Percentiles rank a stretch among this genome's conserved stretches.
Evolutionary conservation across 441 rosid genomes (phyloP).

Genomic region (Erodium trifolium): DNA sequence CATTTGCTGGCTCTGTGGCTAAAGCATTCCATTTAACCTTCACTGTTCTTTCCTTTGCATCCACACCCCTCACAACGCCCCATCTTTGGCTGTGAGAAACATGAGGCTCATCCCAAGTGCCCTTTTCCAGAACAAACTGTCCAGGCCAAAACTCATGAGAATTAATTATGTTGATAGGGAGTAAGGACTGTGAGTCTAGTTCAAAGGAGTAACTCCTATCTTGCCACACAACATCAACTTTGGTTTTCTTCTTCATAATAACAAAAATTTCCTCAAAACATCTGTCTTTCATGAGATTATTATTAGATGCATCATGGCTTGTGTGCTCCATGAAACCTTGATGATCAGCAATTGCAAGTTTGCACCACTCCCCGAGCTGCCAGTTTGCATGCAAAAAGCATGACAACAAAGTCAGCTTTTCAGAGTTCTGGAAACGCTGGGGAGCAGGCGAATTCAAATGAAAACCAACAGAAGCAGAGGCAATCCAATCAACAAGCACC

Average conservation of each 20-base stretch:
- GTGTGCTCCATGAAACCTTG: constrained; percentile 24
- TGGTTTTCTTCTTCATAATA: constrained; percentile 55
- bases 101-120: constrained; percentile 33
- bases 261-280: constrained; percentile 38
- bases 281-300: constrained; percentile 21
- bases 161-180: constrained; percentile 51
- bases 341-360: constrained; percentile 37
- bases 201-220: constrained; percentile 52
- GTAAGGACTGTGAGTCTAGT: constrained; percentile 49
- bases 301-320: constrained; percentile 20
- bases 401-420: constrained; percentile 50
- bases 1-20: constrained; percentile 26
- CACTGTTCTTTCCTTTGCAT: constrained; percentile 70
- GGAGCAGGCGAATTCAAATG: constrained; percentile 39
- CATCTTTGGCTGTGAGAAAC: constrained; percentile 36
- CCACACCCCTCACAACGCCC: constrained; percentile 59
- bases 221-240: constrained; percentile 80
- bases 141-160: constrained; percentile 89
- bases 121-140: constrained; percentile 71
- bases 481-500: constrained; percentile 77
- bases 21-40: constrained; percentile 57
- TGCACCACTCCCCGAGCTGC: constrained; percentile 95
- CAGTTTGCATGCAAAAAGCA: constrained; percentile 67
- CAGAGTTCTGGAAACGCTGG: constrained; percentile 39
- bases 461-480: constrained; percentile 36